These are phyloP conservation scores for Tetraselmis chui DNA, from an alignment of 139 green algal genomes.

Conservation along the genomic window DNA sequence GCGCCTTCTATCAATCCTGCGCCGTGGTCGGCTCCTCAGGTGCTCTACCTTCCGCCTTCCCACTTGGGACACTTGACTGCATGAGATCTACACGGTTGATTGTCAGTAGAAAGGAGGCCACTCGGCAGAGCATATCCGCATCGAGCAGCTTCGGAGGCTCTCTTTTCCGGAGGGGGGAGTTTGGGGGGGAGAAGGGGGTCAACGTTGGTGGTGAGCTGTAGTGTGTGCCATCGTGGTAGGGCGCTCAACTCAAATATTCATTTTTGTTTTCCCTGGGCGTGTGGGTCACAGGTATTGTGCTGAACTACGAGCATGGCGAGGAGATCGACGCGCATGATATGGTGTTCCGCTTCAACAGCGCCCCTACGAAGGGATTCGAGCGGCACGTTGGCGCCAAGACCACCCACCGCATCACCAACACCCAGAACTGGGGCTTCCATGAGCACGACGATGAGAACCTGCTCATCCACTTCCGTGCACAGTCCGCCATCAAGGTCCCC, in stretches of 20 bases:
- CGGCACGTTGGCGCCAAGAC: slow-evolving; percentile 20
- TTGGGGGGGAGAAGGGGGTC: too few relatives aligned
- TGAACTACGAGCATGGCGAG: slow-evolving; percentile 18
- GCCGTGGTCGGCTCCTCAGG: neutral
- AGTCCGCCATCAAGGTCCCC: slow-evolving; percentile 12
- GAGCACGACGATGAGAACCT: slow-evolving; percentile 17
- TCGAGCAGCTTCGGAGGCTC: too few relatives aligned
- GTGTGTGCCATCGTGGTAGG: too few relatives aligned
- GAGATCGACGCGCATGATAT: slow-evolving; percentile 25
- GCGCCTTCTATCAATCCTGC: slow-evolving; percentile 1
- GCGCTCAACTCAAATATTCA: too few relatives aligned
- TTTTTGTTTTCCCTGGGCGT: neutral
- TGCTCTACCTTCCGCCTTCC: neutral
- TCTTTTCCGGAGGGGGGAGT: too few relatives aligned
- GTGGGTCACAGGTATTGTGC: neutral
- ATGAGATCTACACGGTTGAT: too few relatives aligned
- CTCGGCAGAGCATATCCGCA: too few relatives aligned
- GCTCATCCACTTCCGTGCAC: slow-evolving; percentile 21
- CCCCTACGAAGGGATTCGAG: slow-evolving; percentile 20
- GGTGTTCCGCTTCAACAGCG: slow-evolving; percentile 21
- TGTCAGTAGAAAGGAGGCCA: too few relatives aligned
- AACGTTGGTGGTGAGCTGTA: too few relatives aligned
- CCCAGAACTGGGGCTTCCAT: slow-evolving; percentile 29
- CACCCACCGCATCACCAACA: slow-evolving; percentile 32
- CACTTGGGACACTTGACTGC: too few relatives aligned